Percentiles rank a stretch among this genome's conserved stretches.
phyloP scores from a whole-genome alignment of 108 stramenopile genomes.

The Epithemia pelagica region DNA sequence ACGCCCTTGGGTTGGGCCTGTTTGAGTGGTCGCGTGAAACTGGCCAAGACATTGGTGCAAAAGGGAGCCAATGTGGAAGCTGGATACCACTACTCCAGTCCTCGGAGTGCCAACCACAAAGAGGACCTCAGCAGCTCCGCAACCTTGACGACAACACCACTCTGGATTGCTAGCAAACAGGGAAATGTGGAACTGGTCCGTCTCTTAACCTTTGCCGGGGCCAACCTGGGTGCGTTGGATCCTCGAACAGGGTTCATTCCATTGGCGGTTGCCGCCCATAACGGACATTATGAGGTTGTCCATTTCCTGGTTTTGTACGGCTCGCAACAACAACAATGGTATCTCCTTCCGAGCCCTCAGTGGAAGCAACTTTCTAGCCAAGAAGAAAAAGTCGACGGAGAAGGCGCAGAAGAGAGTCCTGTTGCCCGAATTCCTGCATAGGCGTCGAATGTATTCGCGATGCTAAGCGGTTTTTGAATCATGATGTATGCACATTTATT shows the following conservation, averaged over 20 bases:
- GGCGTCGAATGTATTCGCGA: too few relatives aligned
- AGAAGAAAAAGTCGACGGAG: too few relatives aligned
- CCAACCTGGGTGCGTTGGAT: not conserved
- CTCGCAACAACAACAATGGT: not conserved
- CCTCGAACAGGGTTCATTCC: not conserved
- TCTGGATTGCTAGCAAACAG: not conserved
- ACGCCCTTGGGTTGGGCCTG: constrained; percentile 4
- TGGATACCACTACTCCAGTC: not conserved
- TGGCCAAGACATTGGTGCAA: not conserved
- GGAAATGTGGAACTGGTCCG: not conserved
- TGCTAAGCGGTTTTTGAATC: too few relatives aligned
- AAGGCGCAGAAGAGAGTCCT: too few relatives aligned
- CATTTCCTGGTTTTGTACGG: not conserved
- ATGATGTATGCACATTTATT: too few relatives aligned
- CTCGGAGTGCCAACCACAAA: too few relatives aligned
- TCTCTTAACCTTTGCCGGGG: not conserved
- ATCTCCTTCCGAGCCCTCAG: not conserved
- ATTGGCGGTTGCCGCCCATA: not conserved
- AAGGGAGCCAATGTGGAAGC: not conserved
- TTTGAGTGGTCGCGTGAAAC: not conserved
- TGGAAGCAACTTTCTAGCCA: too few relatives aligned
- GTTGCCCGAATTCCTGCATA: too few relatives aligned
- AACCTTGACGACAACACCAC: not conserved
- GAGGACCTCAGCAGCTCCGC: too few relatives aligned
- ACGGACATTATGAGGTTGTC: not conserved